Evolutionary conservation across 2,329 filamentous ascomycete species (phyloP), one percentile per base, ranked within the genome.

Genomic region (Ophiosphaerella herpotricha): DNA sequence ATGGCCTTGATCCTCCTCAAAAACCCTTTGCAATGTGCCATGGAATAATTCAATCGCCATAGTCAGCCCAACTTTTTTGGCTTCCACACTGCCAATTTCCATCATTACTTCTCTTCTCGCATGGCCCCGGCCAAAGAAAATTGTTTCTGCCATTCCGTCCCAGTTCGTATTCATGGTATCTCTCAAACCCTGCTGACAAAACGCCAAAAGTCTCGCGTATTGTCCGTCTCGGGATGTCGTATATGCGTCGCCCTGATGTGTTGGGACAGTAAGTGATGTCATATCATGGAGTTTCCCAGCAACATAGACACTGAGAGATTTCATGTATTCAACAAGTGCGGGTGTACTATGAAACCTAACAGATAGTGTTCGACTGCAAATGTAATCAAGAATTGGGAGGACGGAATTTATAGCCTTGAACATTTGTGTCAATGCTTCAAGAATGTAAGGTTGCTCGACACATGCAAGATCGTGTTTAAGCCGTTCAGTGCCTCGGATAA

Each of bases 71-170:
- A n/a, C 46, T 21, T 43, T 66, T 47, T 73, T 70, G 36, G 67
- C 66, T 18, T 68, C 68, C 9, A 60, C 11, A 9, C 41, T 52
- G 4, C 59, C 64, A 13, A 75, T 46, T 23, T 75, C 73, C 14
- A 80, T 64, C 1, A 60, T 34, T 1, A 83, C 70, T 52, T 80
- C 77, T 52, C 75, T 77, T 13, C 72, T 74, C 9, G 70, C 70
- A 35, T 74, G 73, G 1, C 76, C 77, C 13, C 76, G 70, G 18
- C 74, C 73, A 29, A 83, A 75, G 59, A 75, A 82, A 53, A 82
- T 78, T 43, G 48, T 26, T 1, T 50, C 59, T 13, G 43, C 36
- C 12, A 47, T 47, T 23, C 75, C 74, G 5, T 55, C 62, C 81
- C 82, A 84, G 31, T 76, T 78, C 1, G 68, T 68, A 21, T 62